phyloP scores from a whole-genome alignment of 2,329 filamentous ascomycete species.

The Neofusicoccum sp. region DNA sequence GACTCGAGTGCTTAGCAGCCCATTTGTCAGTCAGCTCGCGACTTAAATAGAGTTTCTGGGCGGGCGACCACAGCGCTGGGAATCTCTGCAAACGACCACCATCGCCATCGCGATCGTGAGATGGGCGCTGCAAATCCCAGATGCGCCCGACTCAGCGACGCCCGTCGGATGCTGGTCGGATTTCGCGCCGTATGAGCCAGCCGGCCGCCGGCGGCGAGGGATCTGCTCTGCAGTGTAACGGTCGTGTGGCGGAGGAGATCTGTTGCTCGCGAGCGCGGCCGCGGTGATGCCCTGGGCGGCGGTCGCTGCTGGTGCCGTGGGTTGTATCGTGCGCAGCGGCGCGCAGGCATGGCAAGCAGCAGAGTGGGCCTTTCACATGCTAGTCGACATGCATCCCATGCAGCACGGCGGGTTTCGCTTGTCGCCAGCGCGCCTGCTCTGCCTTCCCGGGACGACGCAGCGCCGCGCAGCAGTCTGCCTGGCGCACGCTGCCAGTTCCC shows the following conservation, averaged over 20 bases:
- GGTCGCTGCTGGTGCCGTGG: neutral
- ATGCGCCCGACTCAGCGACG: neutral
- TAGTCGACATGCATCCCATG: neutral
- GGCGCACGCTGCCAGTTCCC: neutral
- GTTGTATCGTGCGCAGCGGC: neutral
- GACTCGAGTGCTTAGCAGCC: conserved; percentile 11
- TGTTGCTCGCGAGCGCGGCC: neutral
- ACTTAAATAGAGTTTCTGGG: conserved; percentile 11
- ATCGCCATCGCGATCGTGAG: conserved; percentile 6
- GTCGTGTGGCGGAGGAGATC: conserved; percentile 9
- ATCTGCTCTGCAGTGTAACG: conserved; percentile 13
- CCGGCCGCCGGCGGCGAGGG: too few species aligned
- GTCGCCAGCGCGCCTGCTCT: conserved; percentile 1
- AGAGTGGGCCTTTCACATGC: conserved; percentile 14
- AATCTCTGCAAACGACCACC: conserved; percentile 8
- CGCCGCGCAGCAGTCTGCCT: conserved; percentile 12
- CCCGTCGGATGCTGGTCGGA: neutral
- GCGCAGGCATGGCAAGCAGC: neutral
- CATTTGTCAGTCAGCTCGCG: conserved; percentile 7
- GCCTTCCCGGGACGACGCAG: neutral
- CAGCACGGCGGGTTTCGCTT: conserved; percentile 10
- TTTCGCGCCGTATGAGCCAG: neutral
- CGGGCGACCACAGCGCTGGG: conserved; percentile 6
- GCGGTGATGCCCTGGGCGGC: neutral
- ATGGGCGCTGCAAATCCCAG: conserved; percentile 5